Conservation (phyloP, 2,329 filamentous ascomycete species). For the Moelleriella libera region DNA sequence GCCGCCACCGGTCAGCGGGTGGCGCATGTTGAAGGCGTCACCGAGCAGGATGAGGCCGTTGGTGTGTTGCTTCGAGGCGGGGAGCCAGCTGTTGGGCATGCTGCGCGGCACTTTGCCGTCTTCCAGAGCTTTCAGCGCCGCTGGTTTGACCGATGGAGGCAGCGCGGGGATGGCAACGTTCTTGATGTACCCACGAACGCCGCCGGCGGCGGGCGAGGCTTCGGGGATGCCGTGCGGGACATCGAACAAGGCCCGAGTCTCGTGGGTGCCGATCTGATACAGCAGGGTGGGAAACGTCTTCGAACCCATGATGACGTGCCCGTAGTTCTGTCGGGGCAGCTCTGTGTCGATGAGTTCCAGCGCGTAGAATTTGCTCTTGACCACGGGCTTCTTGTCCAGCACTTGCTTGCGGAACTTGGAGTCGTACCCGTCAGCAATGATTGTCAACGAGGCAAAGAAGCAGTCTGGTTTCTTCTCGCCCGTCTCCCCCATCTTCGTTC, state of each 20-base stretch:
- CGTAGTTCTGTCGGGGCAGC: conserved; percentile 61
- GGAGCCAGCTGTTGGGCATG: conserved; percentile 95
- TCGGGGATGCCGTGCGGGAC: conserved; percentile 65
- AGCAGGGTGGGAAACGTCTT: conserved; percentile 60
- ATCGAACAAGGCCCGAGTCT: conserved; percentile 83
- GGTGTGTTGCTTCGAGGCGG: conserved; percentile 46
- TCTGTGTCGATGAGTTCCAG: conserved; percentile 82
- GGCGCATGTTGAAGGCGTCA: conserved; percentile 98
- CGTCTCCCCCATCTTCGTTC: conserved; percentile 44
- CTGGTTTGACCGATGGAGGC: conserved; percentile 55
- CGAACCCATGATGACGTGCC: conserved; percentile 76
- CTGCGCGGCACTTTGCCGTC: conserved; percentile 60
- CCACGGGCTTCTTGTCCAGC: conserved; percentile 47
- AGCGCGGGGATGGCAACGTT: conserved; percentile 69
- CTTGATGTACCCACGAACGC: conserved; percentile 70
- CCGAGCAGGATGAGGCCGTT: conserved; percentile 68
- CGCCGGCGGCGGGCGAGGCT: conserved; percentile 60
- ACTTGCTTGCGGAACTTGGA: conserved; percentile 82
- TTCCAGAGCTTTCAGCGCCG: conserved; percentile 63
- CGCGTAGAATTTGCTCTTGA: conserved; percentile 82
- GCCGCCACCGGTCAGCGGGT: conserved; percentile 88
- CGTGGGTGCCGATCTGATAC: conserved; percentile 92
- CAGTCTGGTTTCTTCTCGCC: conserved; percentile 48
- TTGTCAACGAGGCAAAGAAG: conserved; percentile 80
- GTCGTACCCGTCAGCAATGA: conserved; percentile 83